Conservation (phyloP, 2,329 filamentous ascomycete species). For the Fusarium continuum region DNA sequence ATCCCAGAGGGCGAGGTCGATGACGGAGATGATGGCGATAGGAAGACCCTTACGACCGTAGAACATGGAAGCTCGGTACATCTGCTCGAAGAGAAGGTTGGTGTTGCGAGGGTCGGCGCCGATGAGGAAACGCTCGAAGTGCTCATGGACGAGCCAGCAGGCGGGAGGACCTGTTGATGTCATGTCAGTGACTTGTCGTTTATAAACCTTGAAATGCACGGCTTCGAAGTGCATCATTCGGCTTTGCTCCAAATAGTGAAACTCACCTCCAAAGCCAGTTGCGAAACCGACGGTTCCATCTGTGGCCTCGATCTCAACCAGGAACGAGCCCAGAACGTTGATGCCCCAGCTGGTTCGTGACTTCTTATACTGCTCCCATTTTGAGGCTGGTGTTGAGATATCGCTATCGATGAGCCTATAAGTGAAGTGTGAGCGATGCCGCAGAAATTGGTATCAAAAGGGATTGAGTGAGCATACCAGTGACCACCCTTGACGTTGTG, state of each 20-base stretch:
- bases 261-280: slow-evolving; percentile 83
- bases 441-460: neutral
- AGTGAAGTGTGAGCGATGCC: slow-evolving; percentile 8
- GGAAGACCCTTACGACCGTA: slow-evolving; percentile 94
- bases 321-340: slow-evolving; percentile 92
- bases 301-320: slow-evolving; percentile 85
- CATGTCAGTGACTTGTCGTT: slow-evolving; percentile 6
- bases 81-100: slow-evolving; percentile 92
- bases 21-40: slow-evolving; percentile 90
- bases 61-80: slow-evolving; percentile 97
- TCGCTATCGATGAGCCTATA: slow-evolving; percentile 88
- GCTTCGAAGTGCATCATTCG: neutral
- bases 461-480: slow-evolving; percentile 57
- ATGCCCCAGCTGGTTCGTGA: slow-evolving; percentile 95
- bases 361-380: slow-evolving; percentile 86
- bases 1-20: slow-evolving; percentile 94
- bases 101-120: slow-evolving; percentile 90
- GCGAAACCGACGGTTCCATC: slow-evolving; percentile 95
- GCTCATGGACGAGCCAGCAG: slow-evolving; percentile 92
- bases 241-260: neutral
- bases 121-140: slow-evolving; percentile 91
- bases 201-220: neutral
- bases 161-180: slow-evolving; percentile 76
- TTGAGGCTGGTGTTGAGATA: slow-evolving; percentile 91
- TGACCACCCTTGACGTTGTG: slow-evolving; percentile 86